Conservation (phyloP, 2,329 filamentous ascomycete genomes). For the Fusarium verrucosum region DNA sequence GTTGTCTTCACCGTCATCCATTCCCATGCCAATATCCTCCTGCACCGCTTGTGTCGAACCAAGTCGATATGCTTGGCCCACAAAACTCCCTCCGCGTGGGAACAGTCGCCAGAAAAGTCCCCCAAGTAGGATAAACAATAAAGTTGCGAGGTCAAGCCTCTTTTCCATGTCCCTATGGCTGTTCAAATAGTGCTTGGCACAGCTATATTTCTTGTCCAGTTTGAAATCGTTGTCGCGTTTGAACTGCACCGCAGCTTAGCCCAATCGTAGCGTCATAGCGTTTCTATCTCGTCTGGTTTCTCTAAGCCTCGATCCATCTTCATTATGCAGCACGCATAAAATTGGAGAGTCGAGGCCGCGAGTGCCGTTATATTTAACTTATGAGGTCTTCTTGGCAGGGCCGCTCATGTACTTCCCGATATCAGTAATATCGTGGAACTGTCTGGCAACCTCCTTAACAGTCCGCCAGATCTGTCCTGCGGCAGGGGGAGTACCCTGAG, state of each 20-base stretch:
- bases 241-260: constrained; percentile 28
- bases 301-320: constrained; percentile 15
- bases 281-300: constrained; percentile 26
- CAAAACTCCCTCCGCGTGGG: constrained; percentile 27
- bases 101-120: constrained; percentile 30
- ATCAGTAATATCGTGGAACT: constrained; percentile 84
- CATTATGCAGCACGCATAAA: not conserved
- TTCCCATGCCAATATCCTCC: constrained; percentile 26
- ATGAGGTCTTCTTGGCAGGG: constrained; percentile 59
- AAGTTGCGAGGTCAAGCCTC: constrained; percentile 6
- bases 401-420: constrained; percentile 75
- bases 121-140: constrained; percentile 27
- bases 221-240: constrained; percentile 16
- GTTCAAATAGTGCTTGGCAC: not conserved
- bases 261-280: constrained; percentile 34
- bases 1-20: constrained; percentile 11
- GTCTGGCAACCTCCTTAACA: constrained; percentile 76
- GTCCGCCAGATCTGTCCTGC: constrained; percentile 82
- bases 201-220: constrained; percentile 12
- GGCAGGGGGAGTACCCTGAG: constrained; percentile 85
- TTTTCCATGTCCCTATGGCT: constrained; percentile 12
- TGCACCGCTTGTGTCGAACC: constrained; percentile 22
- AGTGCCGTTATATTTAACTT: constrained; percentile 31
- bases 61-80: constrained; percentile 25
- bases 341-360: constrained; percentile 1